phyloP scores from a whole-genome alignment of 2,329 filamentous ascomycete genomes.

The Pleomassaria siparia region DNA sequence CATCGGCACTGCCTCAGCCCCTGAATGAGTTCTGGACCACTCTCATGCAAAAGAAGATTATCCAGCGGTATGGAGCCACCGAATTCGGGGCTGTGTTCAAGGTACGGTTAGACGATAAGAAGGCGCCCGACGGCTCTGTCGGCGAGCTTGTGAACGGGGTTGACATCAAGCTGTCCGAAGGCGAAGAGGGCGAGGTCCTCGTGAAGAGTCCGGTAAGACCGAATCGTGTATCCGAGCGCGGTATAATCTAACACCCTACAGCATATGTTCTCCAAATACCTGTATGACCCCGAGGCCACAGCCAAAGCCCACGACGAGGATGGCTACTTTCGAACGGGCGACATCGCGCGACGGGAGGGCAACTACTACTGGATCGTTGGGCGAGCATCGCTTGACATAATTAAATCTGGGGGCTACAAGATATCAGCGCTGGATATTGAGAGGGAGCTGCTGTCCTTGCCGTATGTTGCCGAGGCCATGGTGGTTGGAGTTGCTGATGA shows the following conservation, averaged over 20 bases:
- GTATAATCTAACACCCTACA: constrained; percentile 12
- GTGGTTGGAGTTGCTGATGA: constrained; percentile 57
- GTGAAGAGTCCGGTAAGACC: constrained; percentile 37
- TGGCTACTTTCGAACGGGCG: constrained; percentile 54
- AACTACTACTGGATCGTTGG: constrained; percentile 57
- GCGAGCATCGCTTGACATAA: constrained; percentile 55
- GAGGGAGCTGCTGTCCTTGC: constrained; percentile 53
- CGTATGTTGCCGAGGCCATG: constrained; percentile 54
- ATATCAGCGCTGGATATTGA: constrained; percentile 59
- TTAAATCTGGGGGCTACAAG: constrained; percentile 60
- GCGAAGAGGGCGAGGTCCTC: constrained; percentile 53
- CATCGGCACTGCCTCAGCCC: constrained; percentile 52
- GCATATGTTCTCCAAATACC: constrained; percentile 47
- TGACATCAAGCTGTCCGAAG: constrained; percentile 46
- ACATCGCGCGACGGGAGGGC: constrained; percentile 43
- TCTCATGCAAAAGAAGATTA: constrained; percentile 46
- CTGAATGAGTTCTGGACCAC: constrained; percentile 55
- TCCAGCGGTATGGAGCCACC: constrained; percentile 49
- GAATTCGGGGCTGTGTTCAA: constrained; percentile 50
- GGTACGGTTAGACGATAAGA: constrained; percentile 37
- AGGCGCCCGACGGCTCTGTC: constrained; percentile 33
- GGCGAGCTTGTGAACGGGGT: constrained; percentile 44
- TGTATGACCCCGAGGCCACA: constrained; percentile 48
- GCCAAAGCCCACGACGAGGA: constrained; percentile 49
- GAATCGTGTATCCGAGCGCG: background rate